Evolutionary conservation across 352 stramenopile species (phyloP), one percentile per base, ranked within the genome.

Genomic region (Plasmopara muralis): DNA sequence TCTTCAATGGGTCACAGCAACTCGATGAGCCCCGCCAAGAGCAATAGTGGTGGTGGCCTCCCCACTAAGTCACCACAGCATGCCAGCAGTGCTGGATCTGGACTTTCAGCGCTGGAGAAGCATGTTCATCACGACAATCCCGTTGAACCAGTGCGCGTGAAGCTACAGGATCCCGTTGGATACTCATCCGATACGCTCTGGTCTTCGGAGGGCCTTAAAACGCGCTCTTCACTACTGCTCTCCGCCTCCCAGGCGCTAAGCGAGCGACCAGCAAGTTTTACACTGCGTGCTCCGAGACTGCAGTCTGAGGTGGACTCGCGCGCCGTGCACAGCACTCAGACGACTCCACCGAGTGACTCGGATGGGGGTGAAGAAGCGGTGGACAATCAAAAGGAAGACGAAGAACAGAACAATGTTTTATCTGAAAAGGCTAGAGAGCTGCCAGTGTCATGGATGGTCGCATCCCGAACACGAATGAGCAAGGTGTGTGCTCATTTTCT

Each of bases 151-250:
- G 62, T 75, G 43, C 68, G 66, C 38, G 70, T 83, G 46, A 83
- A 81, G 70, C 63, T 83, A 44, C 70, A 81, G 58, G 66, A 80
- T 41, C 70, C 70, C 15, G 54, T 61, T 18, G 57, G 69, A 29
- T 77, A 62, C 38, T 47, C 66, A 16, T 64, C 68, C 28, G 59
- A 70, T 33, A 60, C 76, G 25, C 49, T 87, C 18, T 90, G 79
- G 79, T 80, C 79, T 25, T 69, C 74, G 10, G 77, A 83, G 45
- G 77, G 79, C 12, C 64, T 88, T 18, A 54, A 67, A 18, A 43
- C 68, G 15, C 71, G 70, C 41, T 50, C 66, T 1, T 70, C 78
- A 20, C 57, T 78, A 43, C 67, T 89, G 15, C 86, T 82, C 49
- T 72, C 64, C 6, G 38, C 60, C 33, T 68, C 63, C 25, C 64